Percentiles rank a stretch among this genome's conserved stretches.
These are phyloP conservation scores for Candida sithepensis DNA, from an alignment of 805 yeast genomes.

Conservation along the genomic window DNA sequence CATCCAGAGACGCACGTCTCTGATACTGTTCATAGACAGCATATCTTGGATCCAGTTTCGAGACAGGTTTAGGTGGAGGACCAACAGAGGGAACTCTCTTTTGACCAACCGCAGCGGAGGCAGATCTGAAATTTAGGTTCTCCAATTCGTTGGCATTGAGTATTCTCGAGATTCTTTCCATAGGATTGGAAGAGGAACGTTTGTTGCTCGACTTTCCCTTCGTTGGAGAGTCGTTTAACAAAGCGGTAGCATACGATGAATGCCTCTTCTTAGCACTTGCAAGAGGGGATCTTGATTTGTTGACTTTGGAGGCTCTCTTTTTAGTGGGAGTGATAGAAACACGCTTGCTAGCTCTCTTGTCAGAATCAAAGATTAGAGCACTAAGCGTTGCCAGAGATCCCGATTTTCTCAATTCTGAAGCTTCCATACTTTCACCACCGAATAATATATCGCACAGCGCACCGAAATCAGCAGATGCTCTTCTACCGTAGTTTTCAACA, in stretches of 20 bases:
- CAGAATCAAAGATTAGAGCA: constrained; percentile 36
- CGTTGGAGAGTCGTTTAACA: constrained; percentile 10
- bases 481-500: constrained; percentile 66
- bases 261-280: constrained; percentile 19
- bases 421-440: constrained; percentile 53
- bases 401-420: constrained; percentile 21
- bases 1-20: constrained; percentile 40
- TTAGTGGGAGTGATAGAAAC: constrained; percentile 11
- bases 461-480: constrained; percentile 78
- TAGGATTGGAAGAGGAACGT: constrained; percentile 29
- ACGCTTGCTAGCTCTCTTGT: constrained; percentile 9
- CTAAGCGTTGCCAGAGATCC: constrained; percentile 52
- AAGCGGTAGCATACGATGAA: constrained; percentile 20
- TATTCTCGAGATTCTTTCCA: constrained; percentile 34
- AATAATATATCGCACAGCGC: constrained; percentile 72
- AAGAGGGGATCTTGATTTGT: constrained; percentile 15
- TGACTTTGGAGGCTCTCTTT: constrained; percentile 6
- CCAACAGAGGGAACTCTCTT: constrained; percentile 18
- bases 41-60: constrained; percentile 56
- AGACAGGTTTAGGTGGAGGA: constrained; percentile 52
- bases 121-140: constrained; percentile 41
- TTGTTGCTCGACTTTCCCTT: constrained; percentile 24
- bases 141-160: constrained; percentile 45
- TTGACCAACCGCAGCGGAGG: constrained; percentile 32
- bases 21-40: constrained; percentile 44